Base-by-base conservation (phyloP, 768 basidiomycete genomes). In the Lactarius tabidus region DNA sequence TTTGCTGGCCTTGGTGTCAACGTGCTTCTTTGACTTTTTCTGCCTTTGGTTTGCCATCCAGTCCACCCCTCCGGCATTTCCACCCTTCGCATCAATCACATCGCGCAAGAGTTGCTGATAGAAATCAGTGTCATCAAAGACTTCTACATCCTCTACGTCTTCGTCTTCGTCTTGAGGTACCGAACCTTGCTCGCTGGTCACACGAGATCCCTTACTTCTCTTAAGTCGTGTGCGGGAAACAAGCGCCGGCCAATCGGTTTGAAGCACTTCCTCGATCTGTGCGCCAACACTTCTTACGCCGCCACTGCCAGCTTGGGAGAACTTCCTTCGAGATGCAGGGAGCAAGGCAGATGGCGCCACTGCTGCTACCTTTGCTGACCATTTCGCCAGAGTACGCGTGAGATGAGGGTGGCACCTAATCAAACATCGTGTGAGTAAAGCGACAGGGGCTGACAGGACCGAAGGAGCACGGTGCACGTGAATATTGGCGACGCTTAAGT, bases 1-100 rank as follows among this genome's bases (percentile, higher is more conserved):
- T 78, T 98, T 98, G 77, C 90, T 94, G 10, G 94, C 96, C 70
- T 89, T 93, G 0, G 94, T 93, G 74, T 99, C 96, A n/a, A 96
- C 92, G 38, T 74, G 75, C 59, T 80, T 77, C 73, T 87, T 89
- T 28, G 84, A 82, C 75, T 86, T 91, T 72, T 84, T 87, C 70
- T 85, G 85, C 64, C 83, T 86, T 72, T 91, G 87, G 52, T 79
- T 68, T 9, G 78, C 72, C 75, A 86, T 79, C 90, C 90, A 90
- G 70, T 87, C 85, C 41, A 74, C 77, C 17, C 77, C 79, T 48
- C 75, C 76, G 29, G 73, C 75, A 7, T 77, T 79, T 36, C 67
- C 70, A 17, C 78, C 76, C 59, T 79, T 76, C 15, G 89, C 76
- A 68, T 95, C 93, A 61, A 98, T 97, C 60, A 98, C 85, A 74